Evolutionary conservation across 306 rosid genomes (phyloP), one percentile per base, ranked within the genome.

Genomic region (Leucaena leucocephala): DNA sequence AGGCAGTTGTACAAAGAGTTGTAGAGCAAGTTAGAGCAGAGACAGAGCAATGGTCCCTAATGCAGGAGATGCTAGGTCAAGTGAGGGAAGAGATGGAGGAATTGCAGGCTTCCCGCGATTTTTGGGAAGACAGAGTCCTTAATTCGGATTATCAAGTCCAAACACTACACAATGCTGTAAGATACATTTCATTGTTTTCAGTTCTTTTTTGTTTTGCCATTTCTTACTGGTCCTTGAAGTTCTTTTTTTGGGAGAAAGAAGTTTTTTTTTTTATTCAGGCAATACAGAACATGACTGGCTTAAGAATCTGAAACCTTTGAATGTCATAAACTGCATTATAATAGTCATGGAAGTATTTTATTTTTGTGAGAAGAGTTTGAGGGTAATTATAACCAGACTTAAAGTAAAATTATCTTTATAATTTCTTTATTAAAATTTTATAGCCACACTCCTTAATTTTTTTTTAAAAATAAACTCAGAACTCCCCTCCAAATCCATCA

Each of bases 21-120:
- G 88, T 91, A 13, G 98, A 92, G 86, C 96, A 95, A 84, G 96
- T 95, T 45, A 84, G 88, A 87, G 90, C 85, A 50, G 98, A 95
- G 85, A 91, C 93, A 10, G 97, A 91, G 80, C 98, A 95, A 49
- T 95, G 98, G 98, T 95, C 98, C n/a, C 96, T 90, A 77, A 95
- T 95, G 98, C 98, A 95, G 77, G 91, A 81, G 84, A 95, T 95
- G 94, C 88, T 95, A 6, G 87, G 87, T 38, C 91, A 85, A 80
- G 98, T 92, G 46, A 95, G 91, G 85, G 90, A 90, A 81, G 98
- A 95, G 85, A 95, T 92, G 92, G 97, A 90, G 81, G 96, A 90
- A 71, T 77, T 95, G 82, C 97, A 95, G 48, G 87, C 94, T 84
- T 95, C 96, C 68, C 91, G 98, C 13, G 88, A 89, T 78, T 91